phyloP scores from a whole-genome alignment of 345 rosid species.

The Iberis pinnata region DNA sequence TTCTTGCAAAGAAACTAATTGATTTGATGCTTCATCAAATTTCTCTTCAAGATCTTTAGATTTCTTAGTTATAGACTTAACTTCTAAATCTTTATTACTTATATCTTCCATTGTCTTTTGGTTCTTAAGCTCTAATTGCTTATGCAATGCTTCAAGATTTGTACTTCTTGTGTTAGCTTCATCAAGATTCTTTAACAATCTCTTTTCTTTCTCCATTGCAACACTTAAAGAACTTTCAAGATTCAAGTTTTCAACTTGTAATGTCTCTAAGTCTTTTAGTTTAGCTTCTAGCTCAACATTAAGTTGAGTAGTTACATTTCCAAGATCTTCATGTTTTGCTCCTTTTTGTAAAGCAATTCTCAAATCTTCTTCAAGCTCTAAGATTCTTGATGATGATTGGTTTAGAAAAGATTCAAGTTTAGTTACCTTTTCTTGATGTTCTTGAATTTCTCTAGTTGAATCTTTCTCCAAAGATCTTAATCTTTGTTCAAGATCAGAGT shows the following conservation, averaged over 20 bases:
- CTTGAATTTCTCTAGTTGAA: conserved; percentile 33
- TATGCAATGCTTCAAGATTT: conserved; percentile 56
- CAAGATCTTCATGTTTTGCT: conserved; percentile 56
- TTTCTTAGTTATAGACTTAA: conserved; percentile 49
- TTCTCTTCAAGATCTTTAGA: conserved; percentile 50
- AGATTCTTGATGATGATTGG: conserved; percentile 34
- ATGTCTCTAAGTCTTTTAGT: conserved; percentile 57
- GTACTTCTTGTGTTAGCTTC: conserved; percentile 40
- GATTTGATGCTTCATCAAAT: conserved; percentile 42
- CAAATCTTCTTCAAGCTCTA: conserved; percentile 55
- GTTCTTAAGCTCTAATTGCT: conserved; percentile 52
- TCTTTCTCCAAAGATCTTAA: conserved; percentile 23
- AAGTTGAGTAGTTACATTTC: conserved; percentile 41
- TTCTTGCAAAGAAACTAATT: conserved; percentile 51
- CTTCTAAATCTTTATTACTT: conserved; percentile 54
- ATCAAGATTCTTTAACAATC: conserved; percentile 44
- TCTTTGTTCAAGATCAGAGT: conserved; percentile 61
- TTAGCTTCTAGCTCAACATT: conserved; percentile 48
- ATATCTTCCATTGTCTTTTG: conserved; percentile 45
- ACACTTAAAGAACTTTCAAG: conserved; percentile 51
- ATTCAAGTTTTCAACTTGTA: conserved; percentile 44
- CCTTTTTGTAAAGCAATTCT: conserved; percentile 41
- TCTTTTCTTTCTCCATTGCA: conserved; percentile 50
- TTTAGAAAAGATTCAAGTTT: conserved; percentile 50
- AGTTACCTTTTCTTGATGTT: conserved; percentile 41